Base-by-base conservation (phyloP, 2,329 filamentous ascomycete species). In the Anisogramma anomala region DNA sequence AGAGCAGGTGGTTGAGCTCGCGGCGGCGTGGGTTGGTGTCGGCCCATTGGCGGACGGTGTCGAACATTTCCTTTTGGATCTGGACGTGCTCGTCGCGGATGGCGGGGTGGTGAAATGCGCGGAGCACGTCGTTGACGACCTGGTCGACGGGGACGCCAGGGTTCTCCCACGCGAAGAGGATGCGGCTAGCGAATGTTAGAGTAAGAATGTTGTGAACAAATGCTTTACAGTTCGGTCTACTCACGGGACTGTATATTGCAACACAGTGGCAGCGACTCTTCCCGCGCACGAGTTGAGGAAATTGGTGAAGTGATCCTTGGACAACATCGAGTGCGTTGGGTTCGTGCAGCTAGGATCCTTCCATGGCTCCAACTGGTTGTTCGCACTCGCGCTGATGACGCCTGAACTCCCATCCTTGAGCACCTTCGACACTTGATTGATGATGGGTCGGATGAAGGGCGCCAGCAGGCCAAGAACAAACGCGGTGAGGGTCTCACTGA, bases 101-200 rank as follows among this genome's bases (percentile, higher is more conserved):
- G 6, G 83, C 82, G 1, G 91, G 91, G 57, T 98, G 91, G 58
- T 98, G 91, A 65, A 96, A 94, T 9, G 85, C 79, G 18, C 76
- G 75, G 34, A 87, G 65, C 30, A 93, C 77, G 51, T 96, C 89
- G 48, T 84, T 69, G 48, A 88, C 69, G 1, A 96, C 82, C 59
- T 93, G 83, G 27, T 93, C 75, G 3, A 91, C 81, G 0, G 85
- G 77, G 0, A 94, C 79, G 32, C 81, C 77, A 3, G 82, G 75
- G 57, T 96, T 84, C 49, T 96, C 84, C 86, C 88, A 96, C 3
- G 88, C 89, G 56, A 89, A 94, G 15, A 98, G 70, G 35, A 96
- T 66, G 25, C 89, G 83, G 2, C 74, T 77, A 48, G 15, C 13
- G 23, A 31, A 27, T 14, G 41, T 61, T 39, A 62, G 53, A 19